These are phyloP conservation scores for Chaetomiaceae sp. DNA, from an alignment of 2,329 filamentous ascomycete species.

Conservation along the genomic window DNA sequence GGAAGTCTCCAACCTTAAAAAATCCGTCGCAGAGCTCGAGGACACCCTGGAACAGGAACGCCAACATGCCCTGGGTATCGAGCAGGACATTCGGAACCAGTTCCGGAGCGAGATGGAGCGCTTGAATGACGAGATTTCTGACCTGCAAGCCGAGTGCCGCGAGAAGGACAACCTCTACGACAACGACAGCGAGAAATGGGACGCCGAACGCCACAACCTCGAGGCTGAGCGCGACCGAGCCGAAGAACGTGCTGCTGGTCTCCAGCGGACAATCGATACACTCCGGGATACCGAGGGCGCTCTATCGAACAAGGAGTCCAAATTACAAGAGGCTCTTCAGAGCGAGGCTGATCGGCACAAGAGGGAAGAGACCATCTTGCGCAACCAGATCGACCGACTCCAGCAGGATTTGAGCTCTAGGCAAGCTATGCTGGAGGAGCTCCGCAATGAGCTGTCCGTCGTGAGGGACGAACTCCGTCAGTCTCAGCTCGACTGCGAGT, in stretches of 20 bases:
- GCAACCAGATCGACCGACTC: constrained; percentile 68
- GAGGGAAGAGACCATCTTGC: constrained; percentile 65
- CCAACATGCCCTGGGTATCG: constrained; percentile 53
- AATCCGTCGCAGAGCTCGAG: constrained; percentile 44
- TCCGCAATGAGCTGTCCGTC: constrained; percentile 60
- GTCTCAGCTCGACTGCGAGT: constrained; percentile 57
- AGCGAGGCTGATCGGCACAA: constrained; percentile 68
- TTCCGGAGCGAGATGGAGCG: constrained; percentile 51
- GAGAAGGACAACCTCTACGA: constrained; percentile 67
- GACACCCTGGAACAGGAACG: constrained; percentile 49
- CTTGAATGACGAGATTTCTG: constrained; percentile 56
- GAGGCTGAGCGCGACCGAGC: constrained; percentile 61
- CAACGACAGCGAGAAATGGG: constrained; percentile 69
- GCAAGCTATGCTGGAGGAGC: constrained; percentile 58
- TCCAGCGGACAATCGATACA: constrained; percentile 67
- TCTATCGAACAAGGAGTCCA: constrained; percentile 62
- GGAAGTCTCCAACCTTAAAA: constrained; percentile 52
- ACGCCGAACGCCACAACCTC: constrained; percentile 59
- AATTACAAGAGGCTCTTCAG: constrained; percentile 62
- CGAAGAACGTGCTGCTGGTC: constrained; percentile 61
- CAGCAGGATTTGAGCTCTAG: constrained; percentile 66
- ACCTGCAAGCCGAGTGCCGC: constrained; percentile 59
- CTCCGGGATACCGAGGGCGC: constrained; percentile 64
- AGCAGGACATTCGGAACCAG: constrained; percentile 53
- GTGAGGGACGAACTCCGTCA: constrained; percentile 67